Evolutionary conservation across 2,329 filamentous ascomycete genomes (phyloP), one percentile per base, ranked within the genome.

Genomic region (Didymellaceae sp.): DNA sequence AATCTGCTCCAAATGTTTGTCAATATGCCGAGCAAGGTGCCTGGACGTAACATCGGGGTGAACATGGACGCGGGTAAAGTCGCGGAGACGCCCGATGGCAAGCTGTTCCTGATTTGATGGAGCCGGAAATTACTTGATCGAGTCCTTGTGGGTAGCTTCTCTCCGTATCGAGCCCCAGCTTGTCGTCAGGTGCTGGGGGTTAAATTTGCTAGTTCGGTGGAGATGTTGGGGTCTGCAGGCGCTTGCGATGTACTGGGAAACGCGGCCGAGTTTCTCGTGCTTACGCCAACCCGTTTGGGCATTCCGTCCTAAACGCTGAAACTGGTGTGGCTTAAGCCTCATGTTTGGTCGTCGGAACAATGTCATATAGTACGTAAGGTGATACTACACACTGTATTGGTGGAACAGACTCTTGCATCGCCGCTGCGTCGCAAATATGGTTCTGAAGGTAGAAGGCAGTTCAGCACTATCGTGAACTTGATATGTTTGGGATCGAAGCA

Each of bases 171-270:
- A 16, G 44, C 20, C 37, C 33, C 34, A 17, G 33, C 32, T 30
- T 13, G 20, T 30, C 10, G 26, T 55, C 55, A 55, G 45, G 43
- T 46, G 55, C 34, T 46, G 51, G 46, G 48, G 49, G 26, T 37
- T 54, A 35, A 31, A 41, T 52, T 57, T 57, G 39, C 54, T 57
- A 57, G 43, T 57, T 47, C 24, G 34, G 54, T 54, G 50, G 54
- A 48, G 46, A 54, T 47, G 50, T 45, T 32, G 43, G 35, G 39
- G 37, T 44, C n/a, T 38, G 25, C 16, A 16, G 21, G 9, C 49
- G 49, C 49, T 53, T 47, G 28, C 8, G 18, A 5, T 22, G 32
- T 46, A 47, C 24, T 39, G 6, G 49, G 49, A 39, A 38, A 26
- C 21, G 28, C 10, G 31, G 21, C 49, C 49, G 44, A 39, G 44